Base-by-base conservation (phyloP, 176 grass and related monocot genomes). In the Oryza punctata region DNA sequence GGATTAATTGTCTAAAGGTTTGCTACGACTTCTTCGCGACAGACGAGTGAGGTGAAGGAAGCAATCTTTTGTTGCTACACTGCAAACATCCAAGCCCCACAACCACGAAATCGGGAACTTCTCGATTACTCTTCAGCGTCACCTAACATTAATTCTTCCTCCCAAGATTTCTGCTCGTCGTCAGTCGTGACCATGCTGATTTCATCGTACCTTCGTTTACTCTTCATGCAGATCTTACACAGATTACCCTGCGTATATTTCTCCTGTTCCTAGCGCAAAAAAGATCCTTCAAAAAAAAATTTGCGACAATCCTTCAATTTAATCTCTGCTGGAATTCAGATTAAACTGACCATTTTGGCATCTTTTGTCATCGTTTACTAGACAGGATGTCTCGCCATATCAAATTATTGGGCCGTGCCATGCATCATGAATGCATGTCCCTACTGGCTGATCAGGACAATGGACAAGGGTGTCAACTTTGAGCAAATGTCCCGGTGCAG, bases 281-380 rank as follows among this genome's bases (percentile, higher is more conserved):
- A 15, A 10, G 52, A 38, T 2, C 9, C 9, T 12, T 1, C 4
- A n/a, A n/a, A n/a, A n/a, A n/a, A n/a, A n/a, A 27, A 45, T 14
- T 33, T 33, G 32, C 3, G 32, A 33, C 32, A 5, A 38, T 2
- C 9, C 9, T 12, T 1, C 4, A 27, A 45, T 30, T 67, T 67
- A 16, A 57, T 57, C 18, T n/a, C 18, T 69, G 13, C 10, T 24
- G 12, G 1, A 11, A 12, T 69, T 70, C 52, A 57, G 13, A 63
- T 38, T 84, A 15, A 43, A 77, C 25, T 46, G 25, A 33, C 25
- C 49, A 45, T 78, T 85, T 85, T 77, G 74, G 65, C 74, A 78
- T 78, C 70, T 71, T 74, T 70, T 78, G 9, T 12, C 59, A 29
- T 24, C 65, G 19, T 63, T 1, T 11, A 49, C 26, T 65, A 13